Evolutionary conservation across 176 grass and related monocot genomes (phyloP), one percentile per base, ranked within the genome.

Genomic region (Echinochloa phyllopogon): DNA sequence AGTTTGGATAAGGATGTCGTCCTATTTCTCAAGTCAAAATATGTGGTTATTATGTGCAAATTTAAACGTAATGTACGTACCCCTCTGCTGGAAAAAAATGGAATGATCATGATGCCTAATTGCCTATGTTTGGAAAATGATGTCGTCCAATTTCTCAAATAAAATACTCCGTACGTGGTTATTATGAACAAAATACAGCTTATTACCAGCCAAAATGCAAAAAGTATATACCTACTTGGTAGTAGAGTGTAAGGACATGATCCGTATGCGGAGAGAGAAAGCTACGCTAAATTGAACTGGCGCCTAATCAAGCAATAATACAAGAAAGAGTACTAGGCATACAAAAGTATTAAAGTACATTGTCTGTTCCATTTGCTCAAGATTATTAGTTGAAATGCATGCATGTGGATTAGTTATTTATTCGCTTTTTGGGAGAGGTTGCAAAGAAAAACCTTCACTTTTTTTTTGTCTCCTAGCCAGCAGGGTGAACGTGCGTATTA

Each of bases 351-450:
- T 21, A 67, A 40, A 40, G 36, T 66, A 39, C 62, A 16, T 65
- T 40, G 37, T 67, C 36, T 40, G 10, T 6, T 67, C 64, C 9
- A 21, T 40, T 67, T 67, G 64, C 20, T 67, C 37, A 67, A 40
- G 16, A 67, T 67, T 67, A 67, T n/a, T n/a, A n/a, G 64, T 40
- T 67, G 21, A 58, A n/a, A 21, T 20, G 56, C 56, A 20, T 6
- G 51, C 64, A 66, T 67, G 64, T 67, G 36, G 64, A 8, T 40
- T 67, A 67, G 40, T 10, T 67, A n/a, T n/a, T n/a, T n/a, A n/a
- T n/a, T n/a, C n/a, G 37, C 16, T 67, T 67, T 37, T 18, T 21
- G 21, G 36, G 64, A 67, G 64, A 39, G 36, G 17, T 10, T 39
- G 6, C 2, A 20, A 4, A 8, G n/a, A n/a, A n/a, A n/a, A 16